Percentiles rank a stretch among this genome's conserved stretches.
phyloP scores from a whole-genome alignment of 2,329 filamentous ascomycete species.

The Tolypocladium album region DNA sequence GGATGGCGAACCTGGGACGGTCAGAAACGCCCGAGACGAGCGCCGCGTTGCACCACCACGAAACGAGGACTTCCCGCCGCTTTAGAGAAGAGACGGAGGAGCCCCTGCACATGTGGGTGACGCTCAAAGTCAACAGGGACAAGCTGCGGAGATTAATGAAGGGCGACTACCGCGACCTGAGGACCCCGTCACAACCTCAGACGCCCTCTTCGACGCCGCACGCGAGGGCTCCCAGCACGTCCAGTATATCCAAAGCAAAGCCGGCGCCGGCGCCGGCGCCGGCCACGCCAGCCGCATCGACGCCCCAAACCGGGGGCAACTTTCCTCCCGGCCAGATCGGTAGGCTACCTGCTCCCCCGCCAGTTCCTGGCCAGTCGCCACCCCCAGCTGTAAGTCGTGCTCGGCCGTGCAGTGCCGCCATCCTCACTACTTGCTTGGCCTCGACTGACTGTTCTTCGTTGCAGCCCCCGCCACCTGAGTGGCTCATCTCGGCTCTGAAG shows the following conservation, averaged over 20 bases:
- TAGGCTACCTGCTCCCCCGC: conserved; percentile 56
- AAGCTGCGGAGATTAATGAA: conserved; percentile 58
- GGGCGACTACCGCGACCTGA: conserved; percentile 35
- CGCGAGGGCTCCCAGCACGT: conserved; percentile 18
- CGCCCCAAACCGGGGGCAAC: conserved; percentile 22
- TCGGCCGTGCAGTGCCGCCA: not conserved
- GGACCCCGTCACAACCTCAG: conserved; percentile 23
- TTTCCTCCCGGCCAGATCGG: conserved; percentile 48
- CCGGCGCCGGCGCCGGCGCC: conserved; percentile 26
- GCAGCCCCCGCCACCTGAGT: conserved; percentile 75
- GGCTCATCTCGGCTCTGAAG: conserved; percentile 68
- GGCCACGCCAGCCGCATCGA: conserved; percentile 25
- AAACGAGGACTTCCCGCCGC: conserved; percentile 57
- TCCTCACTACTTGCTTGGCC: conserved; percentile 1
- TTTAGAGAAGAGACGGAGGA: conserved; percentile 74
- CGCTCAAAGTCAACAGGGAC: conserved; percentile 60
- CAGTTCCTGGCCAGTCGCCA: conserved; percentile 41
- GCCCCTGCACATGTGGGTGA: conserved; percentile 59
- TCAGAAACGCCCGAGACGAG: conserved; percentile 82
- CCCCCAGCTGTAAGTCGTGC: conserved; percentile 49
- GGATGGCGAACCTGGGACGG: conserved; percentile 71
- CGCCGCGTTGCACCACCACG: conserved; percentile 50
- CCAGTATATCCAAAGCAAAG: conserved; percentile 20
- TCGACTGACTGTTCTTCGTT: conserved; percentile 4
- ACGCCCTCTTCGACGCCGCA: conserved; percentile 18